Base-by-base conservation (phyloP, 2,329 filamentous ascomycete genomes). In the Helminthosporium solani region DNA sequence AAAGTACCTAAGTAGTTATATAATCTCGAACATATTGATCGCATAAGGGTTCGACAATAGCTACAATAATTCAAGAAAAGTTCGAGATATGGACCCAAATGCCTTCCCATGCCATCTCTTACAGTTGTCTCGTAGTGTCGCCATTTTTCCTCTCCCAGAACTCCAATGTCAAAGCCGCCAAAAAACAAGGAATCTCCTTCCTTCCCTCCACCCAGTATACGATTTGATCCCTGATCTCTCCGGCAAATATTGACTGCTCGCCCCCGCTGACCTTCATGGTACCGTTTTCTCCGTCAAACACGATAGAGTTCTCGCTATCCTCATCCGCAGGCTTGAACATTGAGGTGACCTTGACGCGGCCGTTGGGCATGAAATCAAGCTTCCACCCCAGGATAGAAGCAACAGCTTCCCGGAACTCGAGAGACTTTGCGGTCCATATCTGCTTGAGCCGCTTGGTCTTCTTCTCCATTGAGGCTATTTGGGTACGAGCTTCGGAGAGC, bases 231-330 rank as follows among this genome's bases (percentile, higher is more conserved):
- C 81, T 81, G 53, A 99, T 96, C 70, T 90, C 86, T 44, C 82
- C 75, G 1, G 91, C 94, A 71, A 99, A 99, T 11, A 83, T 79
- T 64, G 89, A 95, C 64, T 88, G 82, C 1, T 90, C 88, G 0
- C 94, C 94, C 1, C 94, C 94, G 27, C 86, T 88, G 46, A 99
- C 88, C 78, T 99, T 99, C 94, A 99, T 99, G 1, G 91, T 96
- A 7, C 92, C 94, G 47, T 87, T 85, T 73, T 96, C 90, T 41
- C 90, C 90, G 70, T 96, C 90, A 68, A 96, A 96, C 0, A 96
- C 83, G 36, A 84, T 84, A 4, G 75, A 80, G 50, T 83, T 81
- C 52, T 70, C 66, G 9, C 60, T 59, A 9, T 87, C 84, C 44
- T 87, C 83, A 6, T 78, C 66, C 68, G 82, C 73, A 0, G 90